Conservation (phyloP, 768 basidiomycete species). For the Gyrodon lividus region DNA sequence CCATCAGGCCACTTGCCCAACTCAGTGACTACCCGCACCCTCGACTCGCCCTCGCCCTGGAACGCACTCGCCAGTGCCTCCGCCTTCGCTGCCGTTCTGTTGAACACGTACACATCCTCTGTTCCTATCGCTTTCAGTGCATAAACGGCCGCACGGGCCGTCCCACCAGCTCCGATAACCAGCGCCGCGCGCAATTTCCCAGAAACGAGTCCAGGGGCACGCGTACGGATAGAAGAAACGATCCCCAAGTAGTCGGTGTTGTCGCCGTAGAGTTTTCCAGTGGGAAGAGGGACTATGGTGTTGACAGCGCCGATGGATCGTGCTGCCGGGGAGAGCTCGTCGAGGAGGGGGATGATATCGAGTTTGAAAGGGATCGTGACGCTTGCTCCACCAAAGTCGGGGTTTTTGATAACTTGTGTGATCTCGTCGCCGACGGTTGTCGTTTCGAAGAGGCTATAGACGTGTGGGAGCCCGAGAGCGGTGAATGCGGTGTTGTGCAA, state of each 20-base stretch:
- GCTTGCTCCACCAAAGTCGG: conserved; percentile 90
- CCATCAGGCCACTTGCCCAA: conserved; percentile 53
- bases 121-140: conserved; percentile 73
- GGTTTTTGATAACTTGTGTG: conserved; percentile 55
- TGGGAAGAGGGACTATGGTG: conserved; percentile 60
- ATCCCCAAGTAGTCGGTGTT: conserved; percentile 98
- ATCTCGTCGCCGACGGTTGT: conserved; percentile 62
- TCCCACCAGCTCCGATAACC: conserved; percentile 94
- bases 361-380: conserved; percentile 97
- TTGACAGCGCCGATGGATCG: conserved; percentile 92
- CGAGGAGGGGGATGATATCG: conserved; percentile 81
- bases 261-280: conserved; percentile 70
- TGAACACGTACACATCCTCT: conserved; percentile 77
- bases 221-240: conserved; percentile 48
- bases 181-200: conserved; percentile 51
- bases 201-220: conserved; percentile 36
- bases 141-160: conserved; percentile 91
- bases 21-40: conserved; percentile 57
- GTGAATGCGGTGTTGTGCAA: conserved; percentile 90
- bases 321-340: conserved; percentile 77
- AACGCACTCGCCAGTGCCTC: conserved; percentile 66
- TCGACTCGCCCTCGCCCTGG: conserved; percentile 44
- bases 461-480: conserved; percentile 78
- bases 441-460: conserved; percentile 79
- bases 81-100: conserved; percentile 78